A percentile compares a stretch with the other conserved stretches of the same genome.
Conservation (phyloP, 2,329 filamentous ascomycete species). For the Aspergillus eucalypticola region DNA sequence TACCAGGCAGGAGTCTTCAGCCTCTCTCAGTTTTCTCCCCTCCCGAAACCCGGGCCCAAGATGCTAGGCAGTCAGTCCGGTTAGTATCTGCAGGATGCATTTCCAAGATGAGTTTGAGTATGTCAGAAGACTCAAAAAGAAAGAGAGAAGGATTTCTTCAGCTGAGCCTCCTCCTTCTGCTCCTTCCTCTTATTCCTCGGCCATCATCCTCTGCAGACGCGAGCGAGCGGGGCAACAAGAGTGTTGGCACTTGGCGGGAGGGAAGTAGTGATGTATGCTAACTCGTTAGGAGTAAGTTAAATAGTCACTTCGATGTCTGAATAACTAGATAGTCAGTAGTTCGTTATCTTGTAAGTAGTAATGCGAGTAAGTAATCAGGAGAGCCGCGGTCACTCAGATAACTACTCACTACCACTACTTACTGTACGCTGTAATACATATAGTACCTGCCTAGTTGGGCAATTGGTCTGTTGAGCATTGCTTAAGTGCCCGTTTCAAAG, state of each 20-base stretch:
- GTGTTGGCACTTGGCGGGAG: too few species aligned
- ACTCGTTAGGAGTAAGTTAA: background rate
- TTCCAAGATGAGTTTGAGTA: too few species aligned
- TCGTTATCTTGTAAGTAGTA: background rate
- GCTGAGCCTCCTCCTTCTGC: background rate
- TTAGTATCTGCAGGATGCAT: too few species aligned
- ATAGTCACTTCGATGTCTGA: too few species aligned
- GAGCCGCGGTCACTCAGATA: background rate
- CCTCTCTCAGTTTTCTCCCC: background rate
- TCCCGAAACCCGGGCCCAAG: background rate
- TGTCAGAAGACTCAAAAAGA: background rate
- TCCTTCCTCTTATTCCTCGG: too few species aligned
- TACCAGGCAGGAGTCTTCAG: background rate
- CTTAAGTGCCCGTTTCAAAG: slow-evolving; percentile 9
- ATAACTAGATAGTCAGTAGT: background rate
- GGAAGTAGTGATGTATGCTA: too few species aligned
- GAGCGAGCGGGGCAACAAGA: background rate
- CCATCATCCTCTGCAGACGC: background rate
- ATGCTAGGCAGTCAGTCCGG: too few species aligned
- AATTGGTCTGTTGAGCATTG: slow-evolving; percentile 5
- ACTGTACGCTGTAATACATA: too few species aligned
- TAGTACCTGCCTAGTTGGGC: background rate
- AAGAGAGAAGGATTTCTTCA: background rate
- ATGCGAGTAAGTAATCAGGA: background rate
- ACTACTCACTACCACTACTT: background rate